A percentile compares a stretch with the other conserved stretches of the same genome.
Evolutionary conservation across 352 stramenopile species (phyloP).

Genomic region (Phytophthora sp.): DNA sequence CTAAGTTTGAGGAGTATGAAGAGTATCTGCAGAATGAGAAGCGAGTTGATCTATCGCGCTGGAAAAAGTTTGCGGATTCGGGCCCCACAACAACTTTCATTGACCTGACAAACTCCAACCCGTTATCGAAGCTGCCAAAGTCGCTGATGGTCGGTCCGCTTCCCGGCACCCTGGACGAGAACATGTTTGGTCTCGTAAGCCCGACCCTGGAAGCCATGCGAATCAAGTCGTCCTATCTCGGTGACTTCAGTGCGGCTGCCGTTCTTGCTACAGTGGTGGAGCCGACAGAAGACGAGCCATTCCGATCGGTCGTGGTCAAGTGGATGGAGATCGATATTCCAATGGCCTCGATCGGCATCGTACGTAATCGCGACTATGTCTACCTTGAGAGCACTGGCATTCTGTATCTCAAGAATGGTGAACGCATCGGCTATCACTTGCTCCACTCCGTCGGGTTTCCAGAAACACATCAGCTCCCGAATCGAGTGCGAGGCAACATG

Average conservation of each 20-base stretch:
- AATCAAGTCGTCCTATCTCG: conserved; percentile 28
- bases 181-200: conserved; percentile 47
- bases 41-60: conserved; percentile 6
- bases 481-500: conserved; percentile 43
- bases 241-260: conserved; percentile 36
- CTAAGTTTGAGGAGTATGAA: conserved; percentile 23
- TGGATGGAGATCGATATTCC: conserved; percentile 42
- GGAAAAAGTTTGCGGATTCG: conserved; percentile 22
- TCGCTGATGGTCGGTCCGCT: conserved; percentile 37
- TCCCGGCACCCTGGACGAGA: conserved; percentile 36
- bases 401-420: conserved; percentile 12
- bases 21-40: conserved; percentile 15
- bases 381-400: conserved; percentile 32
- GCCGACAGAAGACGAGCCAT: conserved; percentile 48
- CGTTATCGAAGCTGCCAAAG: conserved; percentile 20
- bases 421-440: conserved; percentile 30
- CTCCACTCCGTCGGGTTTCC: conserved; percentile 32
- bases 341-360: conserved; percentile 3
- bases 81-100: conserved; percentile 15
- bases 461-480: conserved; percentile 21
- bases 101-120: conserved; percentile 15
- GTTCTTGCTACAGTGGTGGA: conserved; percentile 49
- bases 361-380: conserved; percentile 31
- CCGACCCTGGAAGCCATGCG: conserved; percentile 34
- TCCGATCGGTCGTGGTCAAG: conserved; percentile 39